phyloP scores from a whole-genome alignment of 106 monocot genomes.

The Dendrobium catenatum region DNA sequence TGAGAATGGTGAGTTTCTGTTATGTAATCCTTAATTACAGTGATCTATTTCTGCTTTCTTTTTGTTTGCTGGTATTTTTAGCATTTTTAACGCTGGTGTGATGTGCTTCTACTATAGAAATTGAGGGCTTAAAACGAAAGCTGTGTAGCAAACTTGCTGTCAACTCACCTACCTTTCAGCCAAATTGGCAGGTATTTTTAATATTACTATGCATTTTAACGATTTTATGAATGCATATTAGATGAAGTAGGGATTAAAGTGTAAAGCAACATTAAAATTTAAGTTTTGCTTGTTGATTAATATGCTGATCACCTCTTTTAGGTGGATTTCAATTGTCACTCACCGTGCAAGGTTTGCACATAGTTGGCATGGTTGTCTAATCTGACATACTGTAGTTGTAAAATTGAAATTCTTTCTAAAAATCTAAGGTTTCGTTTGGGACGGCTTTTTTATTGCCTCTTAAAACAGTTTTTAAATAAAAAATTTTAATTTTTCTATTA shows the following conservation, averaged over 20 bases:
- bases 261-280: background rate
- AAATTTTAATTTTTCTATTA: too few relatives aligned
- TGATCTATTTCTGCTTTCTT: slow-evolving; percentile 28
- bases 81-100: background rate
- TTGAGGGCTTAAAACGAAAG: slow-evolving; percentile 92
- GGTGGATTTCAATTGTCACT: background rate
- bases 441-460: too few relatives aligned
- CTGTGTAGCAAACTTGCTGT: slow-evolving; percentile 90
- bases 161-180: slow-evolving; percentile 65
- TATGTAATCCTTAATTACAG: background rate
- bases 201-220: background rate
- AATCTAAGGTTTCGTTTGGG: background rate
- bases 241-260: background rate
- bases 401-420: background rate
- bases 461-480: too few relatives aligned
- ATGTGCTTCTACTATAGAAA: slow-evolving; percentile 40
- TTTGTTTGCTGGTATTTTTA: background rate
- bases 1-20: slow-evolving; percentile 66
- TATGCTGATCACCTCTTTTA: background rate
- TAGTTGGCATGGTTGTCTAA: background rate
- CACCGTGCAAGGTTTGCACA: background rate
- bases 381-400: background rate
- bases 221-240: background rate
- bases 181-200: slow-evolving; percentile 88
- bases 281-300: background rate